Base-by-base conservation (phyloP, 371 early-diverging fungal species). In the Choanephora cucurbitarum region DNA sequence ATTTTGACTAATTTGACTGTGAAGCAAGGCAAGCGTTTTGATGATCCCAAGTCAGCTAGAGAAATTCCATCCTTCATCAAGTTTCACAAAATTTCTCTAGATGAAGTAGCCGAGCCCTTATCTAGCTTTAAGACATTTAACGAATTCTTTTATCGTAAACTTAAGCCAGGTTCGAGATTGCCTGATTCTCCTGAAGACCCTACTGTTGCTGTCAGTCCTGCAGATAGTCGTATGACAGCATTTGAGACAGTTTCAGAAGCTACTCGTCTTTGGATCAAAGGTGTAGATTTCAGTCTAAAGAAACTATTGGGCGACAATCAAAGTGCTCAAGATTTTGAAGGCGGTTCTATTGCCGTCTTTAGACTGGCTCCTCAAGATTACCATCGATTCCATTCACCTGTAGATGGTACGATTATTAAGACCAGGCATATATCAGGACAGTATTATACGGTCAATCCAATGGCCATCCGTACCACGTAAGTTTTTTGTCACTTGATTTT, bases 61-160 rank as follows among this genome's bases (percentile, higher is more conserved):
- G 86, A 90, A 44, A 94, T 94, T 37, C 70, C 70, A 33, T 77
- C 78, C 0, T 94, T 94, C 66, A 86, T 91, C 51, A 80, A 84
- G 37, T 91, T 88, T 74, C 91, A 94, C 53, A 67, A 85, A 40
- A 65, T 88, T 4, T 73, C 77, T 34, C 67, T 77, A 66, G 62
- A 68, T 9, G 85, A 87, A 57, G 81, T 86, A 11, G 56, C 82
- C n/a, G 82, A 86, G n/a, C 89, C 92, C 0, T 55, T 89, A 14
- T 75, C 81, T 15, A 75, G 75, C 33, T 94, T 89, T 60, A 73
- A 77, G 52, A 89, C 80, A 11, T 93, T 94, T 57, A 94, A 93
- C 57, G 83, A 92, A 60, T 94, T 94, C 74, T 93, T 93, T 65
- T 92, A 90, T 70, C 84, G 95, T 28, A 85, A 83, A 44, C 71